Conservation (phyloP, 2,329 filamentous ascomycete genomes). For the Cercospora zeina region DNA sequence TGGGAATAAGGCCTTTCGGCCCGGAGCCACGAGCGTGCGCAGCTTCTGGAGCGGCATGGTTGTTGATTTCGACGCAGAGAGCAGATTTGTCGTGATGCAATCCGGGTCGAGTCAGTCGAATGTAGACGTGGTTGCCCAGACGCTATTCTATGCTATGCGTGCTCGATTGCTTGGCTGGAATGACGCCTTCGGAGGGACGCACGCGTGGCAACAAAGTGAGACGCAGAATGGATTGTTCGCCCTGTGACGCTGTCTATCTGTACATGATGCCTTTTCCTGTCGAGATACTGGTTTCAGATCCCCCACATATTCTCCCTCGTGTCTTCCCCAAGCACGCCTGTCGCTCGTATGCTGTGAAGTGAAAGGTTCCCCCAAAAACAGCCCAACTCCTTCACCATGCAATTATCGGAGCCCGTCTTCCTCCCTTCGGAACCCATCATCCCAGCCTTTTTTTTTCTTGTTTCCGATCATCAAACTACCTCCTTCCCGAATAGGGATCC, state of each 20-base stretch:
- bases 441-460: neutral
- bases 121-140: neutral
- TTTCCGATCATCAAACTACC: neutral
- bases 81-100: too few relatives aligned
- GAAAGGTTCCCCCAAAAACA: neutral
- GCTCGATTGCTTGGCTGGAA: constrained; percentile 8
- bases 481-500: constrained; percentile 35
- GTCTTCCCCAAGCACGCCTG: neutral
- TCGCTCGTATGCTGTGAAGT: neutral
- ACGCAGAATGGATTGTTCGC: too few relatives aligned
- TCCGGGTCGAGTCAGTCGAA: neutral
- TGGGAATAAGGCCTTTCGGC: constrained; percentile 20
- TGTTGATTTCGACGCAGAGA: neutral
- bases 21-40: neutral
- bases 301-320: neutral
- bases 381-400: neutral
- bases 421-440: neutral
- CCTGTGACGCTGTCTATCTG: neutral
- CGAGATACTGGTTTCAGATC: neutral
- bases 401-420: neutral
- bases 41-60: neutral
- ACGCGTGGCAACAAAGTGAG: too few relatives aligned
- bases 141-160: constrained; percentile 2
- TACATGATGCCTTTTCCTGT: neutral
- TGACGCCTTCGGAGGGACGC: constrained; percentile 11